Base-by-base conservation (phyloP, 306 rosid species). In the Senna tora region DNA sequence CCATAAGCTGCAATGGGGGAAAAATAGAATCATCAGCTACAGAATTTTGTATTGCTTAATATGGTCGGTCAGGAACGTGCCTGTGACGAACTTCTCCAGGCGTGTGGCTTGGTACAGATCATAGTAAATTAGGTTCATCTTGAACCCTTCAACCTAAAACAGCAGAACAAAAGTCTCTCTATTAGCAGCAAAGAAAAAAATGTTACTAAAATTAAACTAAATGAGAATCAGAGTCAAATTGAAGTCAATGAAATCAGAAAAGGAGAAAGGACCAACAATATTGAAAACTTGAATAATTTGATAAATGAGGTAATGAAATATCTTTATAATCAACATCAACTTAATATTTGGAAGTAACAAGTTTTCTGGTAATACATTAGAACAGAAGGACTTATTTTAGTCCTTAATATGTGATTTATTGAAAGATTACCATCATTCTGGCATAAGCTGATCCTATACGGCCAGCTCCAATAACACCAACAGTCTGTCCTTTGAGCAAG, bases 381-480 rank as follows among this genome's bases (percentile, higher is more conserved):
- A 76, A 33, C 53, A 21, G 14, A 28, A 25, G 14, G 30, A 25
- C 30, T 25, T 25, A 25, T 1, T 25, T 25, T 25, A 80, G 36
- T 45, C 73, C 28, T 52, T 32, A 66, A 8, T 55, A 15, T 36
- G 13, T 36, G 17, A 65, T 59, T 46, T 34, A 57, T 42, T 52
- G 65, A 49, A 72, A 34, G 9, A 47, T 69, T 87, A 91, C 99
- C 99, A 95, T 95, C 96, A 95, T 95, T 87, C 99, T 88, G 17
- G 99, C 99, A 84, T 95, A 95, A 36, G 99, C 93, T 4, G 99
- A 95, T 67, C 99, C 99, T 54, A 95, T 95, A 43, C 99, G 96
- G 43, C 99, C 97, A 58, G 99, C 99, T 76, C 99, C 99, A 75
- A 95, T 95, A 53, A 95, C 99, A 61, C 99, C 99, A 75, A 95